Evolutionary conservation across 768 basidiomycete genomes (phyloP).

Genomic region (Hydnomerulius pinastri): DNA sequence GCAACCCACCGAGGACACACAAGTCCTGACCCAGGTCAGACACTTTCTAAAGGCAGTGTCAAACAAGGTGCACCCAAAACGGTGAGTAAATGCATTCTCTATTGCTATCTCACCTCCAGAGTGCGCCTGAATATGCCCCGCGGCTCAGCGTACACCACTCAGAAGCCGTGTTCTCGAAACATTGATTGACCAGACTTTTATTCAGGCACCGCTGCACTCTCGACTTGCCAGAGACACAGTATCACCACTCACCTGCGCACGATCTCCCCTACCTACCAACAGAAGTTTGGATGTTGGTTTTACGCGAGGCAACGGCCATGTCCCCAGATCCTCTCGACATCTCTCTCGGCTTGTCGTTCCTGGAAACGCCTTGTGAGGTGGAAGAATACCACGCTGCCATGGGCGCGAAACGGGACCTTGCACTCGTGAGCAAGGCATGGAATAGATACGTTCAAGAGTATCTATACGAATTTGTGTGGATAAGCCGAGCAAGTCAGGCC

Average conservation of each 20-base stretch:
- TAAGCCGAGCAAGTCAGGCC: constrained; percentile 54
- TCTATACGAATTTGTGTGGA: constrained; percentile 73
- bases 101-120: neutral
- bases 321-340: constrained; percentile 48
- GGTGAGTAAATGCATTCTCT: constrained; percentile 13
- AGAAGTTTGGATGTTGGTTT: constrained; percentile 67
- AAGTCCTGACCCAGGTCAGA: constrained; percentile 19
- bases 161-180: neutral
- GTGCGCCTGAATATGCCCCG: neutral
- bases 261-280: constrained; percentile 51
- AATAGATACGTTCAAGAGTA: constrained; percentile 53
- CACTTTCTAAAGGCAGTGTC: constrained; percentile 19
- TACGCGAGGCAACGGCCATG: constrained; percentile 55
- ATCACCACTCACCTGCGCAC: constrained; percentile 31
- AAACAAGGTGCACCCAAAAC: constrained; percentile 17
- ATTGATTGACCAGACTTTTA: constrained; percentile 3
- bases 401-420: constrained; percentile 49
- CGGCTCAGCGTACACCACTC: neutral
- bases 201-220: constrained; percentile 9
- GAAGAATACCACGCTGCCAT: constrained; percentile 49
- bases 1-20: constrained; percentile 8
- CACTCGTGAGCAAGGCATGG: constrained; percentile 60
- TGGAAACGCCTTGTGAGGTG: constrained; percentile 46
- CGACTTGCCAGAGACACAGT: constrained; percentile 12
- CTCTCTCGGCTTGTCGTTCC: constrained; percentile 57